Conservation (phyloP, 2,329 filamentous ascomycete genomes). For the Hypoxylon sp. region DNA sequence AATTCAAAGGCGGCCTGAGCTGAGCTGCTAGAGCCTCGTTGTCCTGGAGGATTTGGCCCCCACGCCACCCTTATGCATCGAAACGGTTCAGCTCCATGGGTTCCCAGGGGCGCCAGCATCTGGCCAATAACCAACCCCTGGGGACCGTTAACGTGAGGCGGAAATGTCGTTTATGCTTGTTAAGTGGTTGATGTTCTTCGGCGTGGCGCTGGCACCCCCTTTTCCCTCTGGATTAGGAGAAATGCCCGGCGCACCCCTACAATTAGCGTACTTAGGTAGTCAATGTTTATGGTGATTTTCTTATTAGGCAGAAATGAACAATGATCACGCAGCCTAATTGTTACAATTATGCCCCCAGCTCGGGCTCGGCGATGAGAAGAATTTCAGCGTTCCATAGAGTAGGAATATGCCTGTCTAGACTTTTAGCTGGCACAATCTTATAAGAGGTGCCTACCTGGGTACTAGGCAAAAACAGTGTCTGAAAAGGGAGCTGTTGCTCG, state of each 20-base stretch:
- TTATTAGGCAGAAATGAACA: too few relatives aligned
- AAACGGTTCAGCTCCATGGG: background rate
- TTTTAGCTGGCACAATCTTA: too few relatives aligned
- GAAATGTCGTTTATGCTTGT: too few relatives aligned
- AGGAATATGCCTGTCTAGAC: too few relatives aligned
- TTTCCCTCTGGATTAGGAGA: background rate
- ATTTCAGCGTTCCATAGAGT: too few relatives aligned
- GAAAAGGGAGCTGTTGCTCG: too few relatives aligned
- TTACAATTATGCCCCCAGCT: too few relatives aligned
- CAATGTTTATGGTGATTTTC: background rate
- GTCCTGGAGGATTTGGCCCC: background rate
- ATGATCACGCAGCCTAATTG: too few relatives aligned
- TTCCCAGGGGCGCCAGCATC: background rate
- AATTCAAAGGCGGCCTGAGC: too few relatives aligned
- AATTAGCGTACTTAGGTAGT: background rate
- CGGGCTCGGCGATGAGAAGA: too few relatives aligned
- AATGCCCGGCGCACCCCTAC: background rate
- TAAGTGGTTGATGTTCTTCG: background rate
- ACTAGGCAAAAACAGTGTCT: too few relatives aligned
- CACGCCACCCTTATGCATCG: background rate
- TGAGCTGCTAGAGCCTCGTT: background rate
- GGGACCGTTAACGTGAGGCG: background rate
- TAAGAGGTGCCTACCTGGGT: too few relatives aligned
- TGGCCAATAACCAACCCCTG: background rate
- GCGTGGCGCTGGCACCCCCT: background rate